phyloP scores from a whole-genome alignment of 1,284 basidiomycete genomes.

The Ustilago tritici region DNA sequence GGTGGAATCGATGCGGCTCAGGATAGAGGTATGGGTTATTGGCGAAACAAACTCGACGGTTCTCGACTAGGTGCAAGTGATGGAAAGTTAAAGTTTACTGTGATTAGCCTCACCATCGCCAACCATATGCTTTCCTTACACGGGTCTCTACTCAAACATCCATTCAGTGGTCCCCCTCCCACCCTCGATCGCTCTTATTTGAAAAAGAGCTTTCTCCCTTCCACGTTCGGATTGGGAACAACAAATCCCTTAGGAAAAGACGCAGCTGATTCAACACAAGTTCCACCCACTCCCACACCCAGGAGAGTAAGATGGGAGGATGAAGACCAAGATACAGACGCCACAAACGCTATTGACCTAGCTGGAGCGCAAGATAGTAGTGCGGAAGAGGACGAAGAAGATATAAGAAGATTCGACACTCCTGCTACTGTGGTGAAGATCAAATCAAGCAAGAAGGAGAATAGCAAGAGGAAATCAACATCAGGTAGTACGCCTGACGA shows the following conservation, averaged over 20 bases:
- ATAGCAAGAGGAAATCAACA: slow-evolving; percentile 31
- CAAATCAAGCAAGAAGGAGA: slow-evolving; percentile 8
- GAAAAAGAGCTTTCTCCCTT: slow-evolving; percentile 43
- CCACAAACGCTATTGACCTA: neutral
- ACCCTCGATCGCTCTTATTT: slow-evolving; percentile 43
- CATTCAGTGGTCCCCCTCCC: slow-evolving; percentile 75
- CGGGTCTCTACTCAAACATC: slow-evolving; percentile 87
- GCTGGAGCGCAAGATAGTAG: neutral
- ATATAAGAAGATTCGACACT: slow-evolving; percentile 9
- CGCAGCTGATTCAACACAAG: neutral
- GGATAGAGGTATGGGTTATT: slow-evolving; percentile 75
- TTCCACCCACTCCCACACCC: slow-evolving; percentile 17
- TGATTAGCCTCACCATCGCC: slow-evolving; percentile 90
- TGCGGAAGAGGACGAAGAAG: slow-evolving; percentile 12
- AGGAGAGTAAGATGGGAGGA: slow-evolving; percentile 45
- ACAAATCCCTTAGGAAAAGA: neutral
- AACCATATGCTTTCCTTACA: slow-evolving; percentile 94
- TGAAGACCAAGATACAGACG: slow-evolving; percentile 21
- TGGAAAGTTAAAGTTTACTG: slow-evolving; percentile 84
- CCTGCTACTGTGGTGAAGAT: slow-evolving; percentile 16
- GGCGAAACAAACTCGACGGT: slow-evolving; percentile 82
- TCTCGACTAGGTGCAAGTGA: slow-evolving; percentile 79
- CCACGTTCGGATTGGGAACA: slow-evolving; percentile 30
- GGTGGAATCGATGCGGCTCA: slow-evolving; percentile 20
- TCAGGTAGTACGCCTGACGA: neutral